Conservation (phyloP, 495 filamentous ascomycete species). For the Baudoinia panamericana region DNA sequence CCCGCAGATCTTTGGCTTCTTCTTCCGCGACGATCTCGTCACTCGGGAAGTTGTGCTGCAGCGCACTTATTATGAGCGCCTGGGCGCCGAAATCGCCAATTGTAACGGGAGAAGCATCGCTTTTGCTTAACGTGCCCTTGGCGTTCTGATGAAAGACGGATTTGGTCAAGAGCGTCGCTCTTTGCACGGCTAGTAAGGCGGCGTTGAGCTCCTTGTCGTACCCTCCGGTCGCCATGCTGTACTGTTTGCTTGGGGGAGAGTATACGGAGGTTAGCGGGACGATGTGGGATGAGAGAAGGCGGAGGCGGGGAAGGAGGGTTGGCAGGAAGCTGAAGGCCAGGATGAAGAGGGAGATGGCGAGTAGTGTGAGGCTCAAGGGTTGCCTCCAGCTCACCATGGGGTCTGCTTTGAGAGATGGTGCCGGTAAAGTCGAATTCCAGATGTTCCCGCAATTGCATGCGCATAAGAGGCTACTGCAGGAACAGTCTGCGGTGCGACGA, state of each 20-base stretch:
- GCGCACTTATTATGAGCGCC: slow-evolving; percentile 82
- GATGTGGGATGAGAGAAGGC: slow-evolving; percentile 28
- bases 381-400: not conserved
- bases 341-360: slow-evolving; percentile 33
- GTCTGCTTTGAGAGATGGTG: not conserved
- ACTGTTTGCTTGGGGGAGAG: too few relatives aligned
- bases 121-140: slow-evolving; percentile 87
- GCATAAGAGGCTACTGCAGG: too few relatives aligned
- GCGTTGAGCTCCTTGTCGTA: slow-evolving; percentile 75
- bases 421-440: too few relatives aligned
- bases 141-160: slow-evolving; percentile 81
- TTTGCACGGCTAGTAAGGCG: slow-evolving; percentile 83
- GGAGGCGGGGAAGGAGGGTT: slow-evolving; percentile 35
- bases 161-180: slow-evolving; percentile 78
- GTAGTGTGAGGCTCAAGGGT: slow-evolving; percentile 11
- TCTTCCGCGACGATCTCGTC: slow-evolving; percentile 94
- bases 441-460: too few relatives aligned
- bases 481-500: too few relatives aligned
- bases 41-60: slow-evolving; percentile 74
- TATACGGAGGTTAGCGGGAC: slow-evolving; percentile 21
- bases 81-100: slow-evolving; percentile 97
- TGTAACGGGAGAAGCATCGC: slow-evolving; percentile 90
- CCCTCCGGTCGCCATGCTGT: slow-evolving; percentile 30
- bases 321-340: slow-evolving; percentile 39
- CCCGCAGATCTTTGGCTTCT: slow-evolving; percentile 64